phyloP scores from a whole-genome alignment of 352 stramenopile species.

The Chrysophaeum taylorii region DNA sequence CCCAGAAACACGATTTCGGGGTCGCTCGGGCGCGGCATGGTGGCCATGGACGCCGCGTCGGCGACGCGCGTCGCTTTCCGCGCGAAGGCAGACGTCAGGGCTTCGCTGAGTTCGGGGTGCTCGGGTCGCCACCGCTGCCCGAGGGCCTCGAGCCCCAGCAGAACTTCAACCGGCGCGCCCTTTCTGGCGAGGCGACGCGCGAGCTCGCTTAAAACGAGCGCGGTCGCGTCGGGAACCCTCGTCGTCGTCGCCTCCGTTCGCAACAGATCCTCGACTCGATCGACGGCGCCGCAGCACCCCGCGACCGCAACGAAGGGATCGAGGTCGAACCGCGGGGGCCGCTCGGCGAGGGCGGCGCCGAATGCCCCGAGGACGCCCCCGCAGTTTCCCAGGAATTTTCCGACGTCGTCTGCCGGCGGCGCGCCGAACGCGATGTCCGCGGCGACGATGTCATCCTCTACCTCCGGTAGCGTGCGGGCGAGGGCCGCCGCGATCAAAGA shows the following conservation, averaged over 20 bases:
- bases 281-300: neutral
- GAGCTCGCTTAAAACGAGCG: too few relatives aligned
- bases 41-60: neutral
- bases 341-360: neutral
- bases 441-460: neutral
- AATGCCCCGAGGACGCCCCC: neutral
- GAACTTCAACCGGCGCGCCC: neutral
- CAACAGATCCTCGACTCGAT: too few relatives aligned
- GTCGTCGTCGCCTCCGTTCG: too few relatives aligned
- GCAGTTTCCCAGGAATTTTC: neutral
- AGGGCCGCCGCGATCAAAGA: neutral
- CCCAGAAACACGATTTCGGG: constrained; percentile 11
- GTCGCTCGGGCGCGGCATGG: neutral
- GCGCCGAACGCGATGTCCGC: neutral
- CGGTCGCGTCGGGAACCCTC: too few relatives aligned
- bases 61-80: neutral
- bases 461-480: neutral
- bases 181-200: neutral
- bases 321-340: neutral
- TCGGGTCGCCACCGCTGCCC: too few relatives aligned
- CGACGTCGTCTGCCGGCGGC: neutral
- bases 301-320: neutral
- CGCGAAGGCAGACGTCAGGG: neutral
- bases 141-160: neutral
- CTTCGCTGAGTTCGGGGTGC: neutral